These are phyloP conservation scores for Podaxis mareebaensis DNA, from an alignment of 768 basidiomycete species.

Conservation along the genomic window DNA sequence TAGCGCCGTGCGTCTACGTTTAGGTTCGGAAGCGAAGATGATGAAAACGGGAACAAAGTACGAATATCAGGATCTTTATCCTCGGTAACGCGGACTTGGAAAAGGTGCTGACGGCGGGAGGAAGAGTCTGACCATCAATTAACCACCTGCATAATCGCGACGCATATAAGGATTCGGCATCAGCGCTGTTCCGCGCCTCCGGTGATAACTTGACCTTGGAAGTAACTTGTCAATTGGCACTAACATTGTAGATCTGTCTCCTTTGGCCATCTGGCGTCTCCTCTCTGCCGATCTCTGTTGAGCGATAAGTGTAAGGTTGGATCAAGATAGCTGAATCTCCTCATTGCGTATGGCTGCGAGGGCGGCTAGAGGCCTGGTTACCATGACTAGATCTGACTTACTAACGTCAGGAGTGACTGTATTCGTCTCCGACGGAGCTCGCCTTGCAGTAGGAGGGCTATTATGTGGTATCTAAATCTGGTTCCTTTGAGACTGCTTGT, in stretches of 20 bases:
- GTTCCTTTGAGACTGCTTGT: neutral
- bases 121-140: neutral
- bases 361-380: neutral
- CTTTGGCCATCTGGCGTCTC: neutral
- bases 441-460: neutral
- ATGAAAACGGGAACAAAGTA: neutral
- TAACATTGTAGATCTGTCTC: neutral
- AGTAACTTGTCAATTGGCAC: neutral
- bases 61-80: neutral
- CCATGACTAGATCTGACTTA: conserved; percentile 16
- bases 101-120: neutral
- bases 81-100: neutral
- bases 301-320: neutral
- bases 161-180: neutral
- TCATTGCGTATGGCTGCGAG: too few species aligned
- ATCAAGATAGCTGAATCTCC: too few species aligned
- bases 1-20: neutral
- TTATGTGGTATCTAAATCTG: conserved; percentile 7
- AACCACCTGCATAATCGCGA: neutral
- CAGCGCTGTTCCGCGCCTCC: conserved; percentile 8
- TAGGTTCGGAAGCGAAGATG: neutral
- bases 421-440: neutral
- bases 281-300: neutral
- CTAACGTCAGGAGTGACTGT: neutral
- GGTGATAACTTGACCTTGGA: neutral